Percentiles rank a stretch among this genome's conserved stretches.
Evolutionary conservation across 305 asterid genomes (phyloP).

Genomic region (Caryopteris hybrid): DNA sequence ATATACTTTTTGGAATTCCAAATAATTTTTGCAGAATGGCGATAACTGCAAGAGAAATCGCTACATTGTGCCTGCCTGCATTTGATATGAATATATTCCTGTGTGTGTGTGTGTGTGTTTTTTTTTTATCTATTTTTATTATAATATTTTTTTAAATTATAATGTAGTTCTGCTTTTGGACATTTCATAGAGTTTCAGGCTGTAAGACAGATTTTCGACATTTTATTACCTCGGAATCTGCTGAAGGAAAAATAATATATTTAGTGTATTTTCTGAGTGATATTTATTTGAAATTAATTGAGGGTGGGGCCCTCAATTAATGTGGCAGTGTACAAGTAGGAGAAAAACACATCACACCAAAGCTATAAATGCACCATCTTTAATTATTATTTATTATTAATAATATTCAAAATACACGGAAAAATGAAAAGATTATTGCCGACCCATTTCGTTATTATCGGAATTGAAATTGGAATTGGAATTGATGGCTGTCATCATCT

Average conservation of each 20-base stretch:
- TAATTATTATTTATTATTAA: neutral
- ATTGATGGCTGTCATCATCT: neutral
- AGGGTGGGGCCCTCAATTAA: constrained; percentile 4
- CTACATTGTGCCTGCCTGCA: too few species aligned
- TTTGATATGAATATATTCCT: too few species aligned
- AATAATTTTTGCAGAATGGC: neutral
- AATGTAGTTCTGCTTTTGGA: neutral
- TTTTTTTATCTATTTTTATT: too few species aligned
- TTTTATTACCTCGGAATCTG: neutral
- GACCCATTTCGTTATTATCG: neutral
- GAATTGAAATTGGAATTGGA: too few species aligned
- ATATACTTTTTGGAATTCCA: too few species aligned
- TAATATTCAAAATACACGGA: neutral
- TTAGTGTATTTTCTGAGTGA: neutral
- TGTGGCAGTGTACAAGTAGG: neutral
- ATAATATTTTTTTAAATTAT: too few species aligned
- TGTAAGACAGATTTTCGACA: neutral
- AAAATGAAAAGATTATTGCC: neutral
- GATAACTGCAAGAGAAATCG: neutral
- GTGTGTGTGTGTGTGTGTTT: too few species aligned
- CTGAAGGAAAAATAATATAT: too few species aligned
- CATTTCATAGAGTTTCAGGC: neutral
- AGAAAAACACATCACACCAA: neutral
- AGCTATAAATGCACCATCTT: neutral
- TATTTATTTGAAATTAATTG: neutral